A percentile compares a stretch with the other conserved stretches of the same genome.
These are phyloP conservation scores for Sugiyamaella qingdaonensis DNA, from an alignment of 805 yeast genomes.

Conservation along the genomic window DNA sequence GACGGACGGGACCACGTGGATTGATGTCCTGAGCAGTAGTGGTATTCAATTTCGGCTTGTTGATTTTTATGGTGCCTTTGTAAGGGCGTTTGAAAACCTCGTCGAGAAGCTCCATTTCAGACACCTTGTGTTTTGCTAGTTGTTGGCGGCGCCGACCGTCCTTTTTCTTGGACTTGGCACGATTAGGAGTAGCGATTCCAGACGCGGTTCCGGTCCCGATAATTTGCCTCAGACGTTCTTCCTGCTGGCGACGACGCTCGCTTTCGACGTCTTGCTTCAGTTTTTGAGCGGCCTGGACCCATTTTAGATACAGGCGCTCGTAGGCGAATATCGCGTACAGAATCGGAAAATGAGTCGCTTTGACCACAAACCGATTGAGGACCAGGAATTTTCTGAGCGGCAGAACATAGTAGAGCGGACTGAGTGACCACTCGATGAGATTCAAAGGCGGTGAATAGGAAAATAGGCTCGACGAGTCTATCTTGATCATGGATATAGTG, in stretches of 20 bases:
- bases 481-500: slow-evolving; percentile 35
- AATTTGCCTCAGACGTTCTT: slow-evolving; percentile 13
- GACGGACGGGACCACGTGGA: background rate
- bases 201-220: background rate
- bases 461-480: slow-evolving; percentile 35
- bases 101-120: slow-evolving; percentile 28
- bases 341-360: slow-evolving; percentile 36
- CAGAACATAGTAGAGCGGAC: slow-evolving; percentile 31
- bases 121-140: slow-evolving; percentile 18
- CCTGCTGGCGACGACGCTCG: slow-evolving; percentile 5
- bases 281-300: slow-evolving; percentile 11
- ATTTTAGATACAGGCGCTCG: slow-evolving; percentile 27
- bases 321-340: slow-evolving; percentile 33
- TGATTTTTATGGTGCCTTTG: slow-evolving; percentile 24
- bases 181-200: slow-evolving; percentile 1
- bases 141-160: slow-evolving; percentile 4
- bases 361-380: slow-evolving; percentile 33
- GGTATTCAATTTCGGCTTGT: slow-evolving; percentile 6
- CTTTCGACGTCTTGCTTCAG: slow-evolving; percentile 6
- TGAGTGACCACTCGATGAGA: slow-evolving; percentile 30
- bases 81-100: slow-evolving; percentile 30
- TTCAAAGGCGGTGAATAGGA: slow-evolving; percentile 37
- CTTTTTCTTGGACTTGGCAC: slow-evolving; percentile 4
- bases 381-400: slow-evolving; percentile 31
- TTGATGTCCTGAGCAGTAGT: slow-evolving; percentile 1